Conservation (phyloP, 164 flowering plant species). For the Nymphaea colorata region DNA sequence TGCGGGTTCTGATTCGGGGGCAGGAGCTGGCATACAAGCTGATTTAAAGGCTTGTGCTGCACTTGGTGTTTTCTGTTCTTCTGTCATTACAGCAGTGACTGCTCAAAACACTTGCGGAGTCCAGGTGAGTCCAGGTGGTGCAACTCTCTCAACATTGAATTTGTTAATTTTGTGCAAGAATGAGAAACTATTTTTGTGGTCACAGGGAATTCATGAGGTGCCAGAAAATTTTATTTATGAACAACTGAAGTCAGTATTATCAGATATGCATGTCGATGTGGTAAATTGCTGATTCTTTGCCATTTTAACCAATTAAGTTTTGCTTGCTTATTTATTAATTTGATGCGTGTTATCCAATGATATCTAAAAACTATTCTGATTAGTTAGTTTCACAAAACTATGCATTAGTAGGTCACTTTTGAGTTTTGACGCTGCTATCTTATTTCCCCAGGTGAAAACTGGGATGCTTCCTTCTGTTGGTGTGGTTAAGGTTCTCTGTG, state of each 20-base stretch:
- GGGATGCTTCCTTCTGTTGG: conserved; percentile 90
- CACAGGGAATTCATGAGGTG: conserved; percentile 55
- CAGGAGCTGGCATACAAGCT: conserved; percentile 98
- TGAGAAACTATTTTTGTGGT: not conserved
- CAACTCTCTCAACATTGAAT: not conserved
- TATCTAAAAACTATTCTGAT: not conserved
- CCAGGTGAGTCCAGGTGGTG: conserved; percentile 35
- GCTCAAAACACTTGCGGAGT: conserved; percentile 97
- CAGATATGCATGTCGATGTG: conserved; percentile 92
- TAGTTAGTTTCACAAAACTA: not conserved
- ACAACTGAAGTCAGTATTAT: conserved; percentile 78
- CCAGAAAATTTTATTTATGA: conserved; percentile 61
- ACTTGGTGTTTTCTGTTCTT: conserved; percentile 82
- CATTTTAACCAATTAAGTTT: too few species aligned
- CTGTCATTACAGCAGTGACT: conserved; percentile 89
- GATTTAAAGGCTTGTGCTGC: conserved; percentile 89
- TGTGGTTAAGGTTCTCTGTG: conserved; percentile 47
- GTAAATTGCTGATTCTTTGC: conserved; percentile 26
- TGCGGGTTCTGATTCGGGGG: conserved; percentile 97
- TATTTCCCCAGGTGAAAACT: conserved; percentile 65
- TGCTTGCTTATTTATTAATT: too few species aligned
- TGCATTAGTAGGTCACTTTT: not conserved
- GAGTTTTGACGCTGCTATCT: not conserved
- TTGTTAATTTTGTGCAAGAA: not conserved
- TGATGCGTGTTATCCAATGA: too few species aligned